Conservation (phyloP, 306 rosid genomes). For the Pterocarpus santalinus region DNA sequence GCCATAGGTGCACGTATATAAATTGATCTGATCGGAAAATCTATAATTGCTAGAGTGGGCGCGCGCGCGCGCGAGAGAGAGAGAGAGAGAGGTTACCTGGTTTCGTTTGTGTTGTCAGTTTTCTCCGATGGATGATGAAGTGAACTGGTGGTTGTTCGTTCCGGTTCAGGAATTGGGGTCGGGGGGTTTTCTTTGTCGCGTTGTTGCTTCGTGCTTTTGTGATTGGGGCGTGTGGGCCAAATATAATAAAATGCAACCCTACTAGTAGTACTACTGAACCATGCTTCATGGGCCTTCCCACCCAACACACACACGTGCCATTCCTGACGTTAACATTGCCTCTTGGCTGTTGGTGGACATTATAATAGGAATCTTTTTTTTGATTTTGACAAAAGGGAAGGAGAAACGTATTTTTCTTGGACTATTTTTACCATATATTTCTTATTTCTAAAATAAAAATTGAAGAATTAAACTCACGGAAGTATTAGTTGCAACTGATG, state of each 20-base stretch:
- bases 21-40: neutral
- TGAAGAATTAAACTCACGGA: too few species aligned
- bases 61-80: neutral
- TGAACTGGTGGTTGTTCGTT: neutral
- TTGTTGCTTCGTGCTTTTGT: neutral
- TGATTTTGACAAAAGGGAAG: too few species aligned
- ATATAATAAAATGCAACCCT: neutral
- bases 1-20: neutral
- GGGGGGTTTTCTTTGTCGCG: constrained; percentile 26
- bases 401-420: too few species aligned
- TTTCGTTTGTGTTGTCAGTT: constrained; percentile 2
- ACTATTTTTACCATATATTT: too few species aligned
- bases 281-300: neutral
- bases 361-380: too few species aligned
- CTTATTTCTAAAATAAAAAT: too few species aligned
- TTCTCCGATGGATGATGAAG: constrained; percentile 23
- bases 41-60: neutral
- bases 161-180: neutral
- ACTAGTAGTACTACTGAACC: neutral
- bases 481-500: too few species aligned
- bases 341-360: too few species aligned
- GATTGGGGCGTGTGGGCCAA: constrained; percentile 22
- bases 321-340: neutral
- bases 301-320: neutral
- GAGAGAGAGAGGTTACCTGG: constrained; percentile 33